Conservation (phyloP, 768 basidiomycete species). For the Baorangia bicolor region DNA sequence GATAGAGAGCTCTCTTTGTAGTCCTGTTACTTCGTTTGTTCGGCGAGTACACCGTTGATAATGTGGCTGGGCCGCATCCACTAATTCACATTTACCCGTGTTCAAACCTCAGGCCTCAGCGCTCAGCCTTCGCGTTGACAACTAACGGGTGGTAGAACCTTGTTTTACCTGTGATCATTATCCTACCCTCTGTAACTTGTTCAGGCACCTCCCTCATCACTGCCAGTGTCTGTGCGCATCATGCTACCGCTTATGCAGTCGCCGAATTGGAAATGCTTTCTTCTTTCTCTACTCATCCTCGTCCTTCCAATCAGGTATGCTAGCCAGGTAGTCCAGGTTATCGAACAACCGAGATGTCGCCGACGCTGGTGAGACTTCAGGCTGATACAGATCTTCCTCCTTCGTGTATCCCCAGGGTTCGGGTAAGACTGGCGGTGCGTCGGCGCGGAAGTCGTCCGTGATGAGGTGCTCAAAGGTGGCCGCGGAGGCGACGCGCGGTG, state of each 20-base stretch:
- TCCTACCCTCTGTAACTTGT: neutral
- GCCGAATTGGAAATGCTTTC: neutral
- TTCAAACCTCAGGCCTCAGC: neutral
- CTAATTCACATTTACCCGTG: neutral
- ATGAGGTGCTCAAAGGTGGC: constrained; percentile 27
- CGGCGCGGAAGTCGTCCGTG: constrained; percentile 20
- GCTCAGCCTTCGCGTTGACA: too few relatives aligned
- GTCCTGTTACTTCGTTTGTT: too few relatives aligned
- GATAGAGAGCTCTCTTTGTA: neutral
- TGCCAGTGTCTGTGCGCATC: neutral
- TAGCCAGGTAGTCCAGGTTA: neutral
- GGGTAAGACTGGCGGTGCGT: constrained; percentile 14
- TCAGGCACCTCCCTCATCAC: neutral
- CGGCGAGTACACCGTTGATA: too few relatives aligned
- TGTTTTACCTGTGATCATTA: too few relatives aligned
- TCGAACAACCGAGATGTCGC: neutral
- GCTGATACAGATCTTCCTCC: neutral
- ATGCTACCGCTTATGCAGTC: neutral
- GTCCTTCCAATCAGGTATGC: neutral
- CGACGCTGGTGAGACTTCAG: too few relatives aligned
- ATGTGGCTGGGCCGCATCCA: too few relatives aligned
- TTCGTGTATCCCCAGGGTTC: constrained; percentile 20
- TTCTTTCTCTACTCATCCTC: neutral
- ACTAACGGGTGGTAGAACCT: too few relatives aligned
- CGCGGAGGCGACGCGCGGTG: constrained; percentile 19